These are phyloP conservation scores for Heracleum sosnowskyi DNA, from an alignment of 129 eudicot species.

Conservation along the genomic window DNA sequence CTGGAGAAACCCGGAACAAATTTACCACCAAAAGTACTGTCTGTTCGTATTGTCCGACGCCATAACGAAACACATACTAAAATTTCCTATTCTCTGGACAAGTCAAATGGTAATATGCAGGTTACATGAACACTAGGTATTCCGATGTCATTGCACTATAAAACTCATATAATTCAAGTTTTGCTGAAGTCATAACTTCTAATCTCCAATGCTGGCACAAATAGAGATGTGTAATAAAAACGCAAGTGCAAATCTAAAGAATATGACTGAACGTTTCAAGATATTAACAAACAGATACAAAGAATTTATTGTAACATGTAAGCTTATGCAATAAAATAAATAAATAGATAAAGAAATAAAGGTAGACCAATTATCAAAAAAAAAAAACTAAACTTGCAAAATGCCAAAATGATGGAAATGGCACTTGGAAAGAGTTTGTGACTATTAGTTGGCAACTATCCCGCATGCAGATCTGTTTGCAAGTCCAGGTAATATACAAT, in stretches of 20 bases:
- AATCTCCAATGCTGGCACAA: background rate
- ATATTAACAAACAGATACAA: background rate
- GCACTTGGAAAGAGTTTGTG: background rate
- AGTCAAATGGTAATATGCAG: background rate
- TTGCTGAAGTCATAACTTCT: background rate
- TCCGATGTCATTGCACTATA: background rate
- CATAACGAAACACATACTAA: too few species aligned
- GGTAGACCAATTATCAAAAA: background rate
- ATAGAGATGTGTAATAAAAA: background rate
- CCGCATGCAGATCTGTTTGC: background rate
- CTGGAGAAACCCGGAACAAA: too few species aligned
- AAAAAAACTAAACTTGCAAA: background rate
- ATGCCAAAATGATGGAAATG: background rate
- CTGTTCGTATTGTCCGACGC: too few species aligned
- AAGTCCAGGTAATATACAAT: background rate
- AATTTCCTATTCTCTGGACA: too few species aligned
- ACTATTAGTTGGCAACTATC: background rate
- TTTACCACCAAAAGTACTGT: too few species aligned
- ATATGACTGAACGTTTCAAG: background rate
- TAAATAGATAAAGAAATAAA: background rate
- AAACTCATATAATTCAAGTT: background rate
- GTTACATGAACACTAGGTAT: too few species aligned
- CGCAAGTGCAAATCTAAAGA: background rate
- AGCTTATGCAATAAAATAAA: background rate
- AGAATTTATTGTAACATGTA: background rate